phyloP scores from a whole-genome alignment of 1,284 basidiomycete species.

The Cryptococcus sp. region DNA sequence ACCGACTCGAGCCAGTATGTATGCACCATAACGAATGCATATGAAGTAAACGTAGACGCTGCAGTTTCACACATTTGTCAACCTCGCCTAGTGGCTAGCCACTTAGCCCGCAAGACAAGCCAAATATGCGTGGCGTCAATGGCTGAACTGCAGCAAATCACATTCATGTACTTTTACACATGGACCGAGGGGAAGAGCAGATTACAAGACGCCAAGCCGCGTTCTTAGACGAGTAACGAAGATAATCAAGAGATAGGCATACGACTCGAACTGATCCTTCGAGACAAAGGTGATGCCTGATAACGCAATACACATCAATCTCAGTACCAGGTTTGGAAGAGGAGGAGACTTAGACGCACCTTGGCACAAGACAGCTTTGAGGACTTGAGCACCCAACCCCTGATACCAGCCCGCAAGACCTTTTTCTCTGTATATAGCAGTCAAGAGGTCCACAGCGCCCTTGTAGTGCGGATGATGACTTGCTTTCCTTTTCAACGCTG shows the following conservation, averaged over 20 bases:
- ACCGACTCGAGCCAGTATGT: too few relatives aligned
- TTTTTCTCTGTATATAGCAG: constrained; percentile 70
- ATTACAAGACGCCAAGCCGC: background rate
- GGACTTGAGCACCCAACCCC: constrained; percentile 68
- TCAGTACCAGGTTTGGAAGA: background rate
- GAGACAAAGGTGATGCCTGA: constrained; percentile 54
- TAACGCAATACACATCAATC: background rate
- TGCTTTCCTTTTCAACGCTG: background rate
- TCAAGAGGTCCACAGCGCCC: constrained; percentile 60
- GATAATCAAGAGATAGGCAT: constrained; percentile 53
- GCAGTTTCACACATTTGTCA: too few relatives aligned
- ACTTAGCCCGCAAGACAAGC: too few relatives aligned
- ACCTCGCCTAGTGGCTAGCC: too few relatives aligned
- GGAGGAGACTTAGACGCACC: constrained; percentile 38
- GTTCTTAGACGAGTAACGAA: constrained; percentile 55
- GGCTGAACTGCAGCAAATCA: too few relatives aligned
- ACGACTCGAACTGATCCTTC: constrained; percentile 54
- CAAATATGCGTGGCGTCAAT: too few relatives aligned
- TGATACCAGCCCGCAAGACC: constrained; percentile 93
- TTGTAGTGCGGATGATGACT: constrained; percentile 9
- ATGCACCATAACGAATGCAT: too few relatives aligned
- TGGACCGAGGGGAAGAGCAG: too few relatives aligned
- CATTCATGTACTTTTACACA: too few relatives aligned
- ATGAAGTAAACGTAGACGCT: too few relatives aligned
- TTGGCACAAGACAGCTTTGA: constrained; percentile 63